phyloP scores from a whole-genome alignment of 257 asterid genomes.

The Nicotiana undulata region DNA sequence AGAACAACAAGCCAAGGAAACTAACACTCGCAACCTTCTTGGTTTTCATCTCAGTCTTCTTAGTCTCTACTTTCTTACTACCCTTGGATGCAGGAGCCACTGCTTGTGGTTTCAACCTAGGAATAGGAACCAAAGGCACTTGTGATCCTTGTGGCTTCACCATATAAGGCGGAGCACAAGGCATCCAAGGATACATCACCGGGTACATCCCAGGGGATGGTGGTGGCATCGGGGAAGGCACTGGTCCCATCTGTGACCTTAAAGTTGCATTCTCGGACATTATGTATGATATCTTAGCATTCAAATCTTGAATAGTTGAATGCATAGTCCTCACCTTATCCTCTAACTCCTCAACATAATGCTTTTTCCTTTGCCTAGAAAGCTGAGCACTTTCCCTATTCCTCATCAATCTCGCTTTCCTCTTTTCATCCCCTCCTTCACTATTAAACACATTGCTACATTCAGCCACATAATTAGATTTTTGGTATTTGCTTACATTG shows the following conservation, averaged over 20 bases:
- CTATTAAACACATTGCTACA: slow-evolving; percentile 19
- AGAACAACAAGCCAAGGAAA: slow-evolving; percentile 66
- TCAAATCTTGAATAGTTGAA: slow-evolving; percentile 64
- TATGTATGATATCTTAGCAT: slow-evolving; percentile 48
- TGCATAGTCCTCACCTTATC: slow-evolving; percentile 62
- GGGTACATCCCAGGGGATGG: slow-evolving; percentile 61
- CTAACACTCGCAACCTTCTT: slow-evolving; percentile 74
- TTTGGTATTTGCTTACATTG: slow-evolving; percentile 29
- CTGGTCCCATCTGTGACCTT: slow-evolving; percentile 43
- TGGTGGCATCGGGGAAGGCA: slow-evolving; percentile 33
- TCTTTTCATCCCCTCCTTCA: slow-evolving; percentile 59
- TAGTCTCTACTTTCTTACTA: slow-evolving; percentile 37
- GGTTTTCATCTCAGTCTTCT: slow-evolving; percentile 54
- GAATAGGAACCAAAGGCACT: slow-evolving; percentile 74
- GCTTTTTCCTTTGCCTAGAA: slow-evolving; percentile 68
- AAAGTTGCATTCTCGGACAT: slow-evolving; percentile 59
- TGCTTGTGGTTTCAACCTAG: slow-evolving; percentile 60
- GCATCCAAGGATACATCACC: slow-evolving; percentile 81
- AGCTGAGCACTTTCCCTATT: slow-evolving; percentile 74
- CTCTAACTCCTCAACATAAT: slow-evolving; percentile 71
- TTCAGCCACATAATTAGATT: slow-evolving; percentile 21
- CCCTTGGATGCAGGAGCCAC: slow-evolving; percentile 34
- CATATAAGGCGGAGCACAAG: slow-evolving; percentile 56
- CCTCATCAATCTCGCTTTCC: slow-evolving; percentile 56
- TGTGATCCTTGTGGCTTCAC: slow-evolving; percentile 74